Conservation (phyloP, 306 rosid species). For the Quercus suber region DNA sequence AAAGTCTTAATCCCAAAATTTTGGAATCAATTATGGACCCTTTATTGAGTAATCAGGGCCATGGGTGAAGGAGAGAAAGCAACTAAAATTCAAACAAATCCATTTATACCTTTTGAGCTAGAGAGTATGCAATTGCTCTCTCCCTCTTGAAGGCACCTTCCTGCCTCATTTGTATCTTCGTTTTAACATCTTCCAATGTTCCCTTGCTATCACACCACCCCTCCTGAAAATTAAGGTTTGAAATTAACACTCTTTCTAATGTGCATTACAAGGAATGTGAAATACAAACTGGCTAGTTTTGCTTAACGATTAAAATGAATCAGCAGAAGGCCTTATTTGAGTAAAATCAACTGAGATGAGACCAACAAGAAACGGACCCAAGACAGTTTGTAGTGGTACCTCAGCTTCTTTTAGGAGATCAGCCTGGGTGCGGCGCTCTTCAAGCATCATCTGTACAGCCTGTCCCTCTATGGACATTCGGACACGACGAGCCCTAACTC, state of each 20-base stretch:
- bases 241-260: neutral
- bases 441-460: constrained; percentile 77
- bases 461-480: constrained; percentile 91
- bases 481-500: constrained; percentile 92
- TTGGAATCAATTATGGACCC: no score
- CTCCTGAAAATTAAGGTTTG: constrained; percentile 44
- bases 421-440: constrained; percentile 58
- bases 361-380: neutral
- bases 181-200: constrained; percentile 67
- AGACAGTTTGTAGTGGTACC: constrained; percentile 37
- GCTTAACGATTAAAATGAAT: neutral
- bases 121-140: constrained; percentile 87
- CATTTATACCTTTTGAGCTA: constrained; percentile 77
- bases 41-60: no score
- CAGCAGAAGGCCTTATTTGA: neutral
- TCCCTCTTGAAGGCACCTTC: constrained; percentile 95
- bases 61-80: no score
- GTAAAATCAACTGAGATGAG: neutral
- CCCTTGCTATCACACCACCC: constrained; percentile 97
- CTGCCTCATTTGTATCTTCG: constrained; percentile 86
- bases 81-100: neutral
- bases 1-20: neutral
- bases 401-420: constrained; percentile 88
- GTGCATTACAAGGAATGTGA: neutral
- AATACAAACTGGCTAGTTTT: neutral